Conservation (phyloP, 495 filamentous ascomycete genomes). For the Rhypophila decipiens region DNA sequence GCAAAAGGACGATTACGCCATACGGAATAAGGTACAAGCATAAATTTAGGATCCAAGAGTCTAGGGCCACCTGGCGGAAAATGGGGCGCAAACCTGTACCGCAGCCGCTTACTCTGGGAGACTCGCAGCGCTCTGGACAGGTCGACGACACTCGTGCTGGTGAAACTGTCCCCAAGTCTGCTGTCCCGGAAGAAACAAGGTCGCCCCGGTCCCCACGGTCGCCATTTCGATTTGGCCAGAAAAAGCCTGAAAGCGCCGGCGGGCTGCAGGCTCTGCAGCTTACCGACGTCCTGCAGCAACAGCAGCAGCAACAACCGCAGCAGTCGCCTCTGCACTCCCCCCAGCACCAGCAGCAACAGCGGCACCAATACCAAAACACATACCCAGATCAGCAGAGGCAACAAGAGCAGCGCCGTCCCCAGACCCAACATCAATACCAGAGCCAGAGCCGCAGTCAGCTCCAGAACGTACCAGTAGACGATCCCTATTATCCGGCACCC, state of each 20-base stretch:
- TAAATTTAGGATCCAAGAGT: no score
- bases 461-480: slow-evolving; percentile 7
- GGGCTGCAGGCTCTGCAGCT: slow-evolving; percentile 27
- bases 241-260: slow-evolving; percentile 25
- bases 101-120: slow-evolving; percentile 44
- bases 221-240: slow-evolving; percentile 39
- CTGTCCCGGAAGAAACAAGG: slow-evolving; percentile 27
- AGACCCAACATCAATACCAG: no score
- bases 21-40: no score
- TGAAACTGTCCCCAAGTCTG: slow-evolving; percentile 32
- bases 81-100: slow-evolving; percentile 51
- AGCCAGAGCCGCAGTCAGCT: slow-evolving; percentile 5
- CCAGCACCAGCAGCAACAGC: slow-evolving; percentile 1
- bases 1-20: no score
- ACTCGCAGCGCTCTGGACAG: slow-evolving; percentile 23
- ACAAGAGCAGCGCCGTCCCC: no score
- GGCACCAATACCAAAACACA: neutral
- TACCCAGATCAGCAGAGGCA: slow-evolving; percentile 3
- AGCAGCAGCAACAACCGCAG: slow-evolving; percentile 12
- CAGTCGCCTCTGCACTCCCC: slow-evolving; percentile 5
- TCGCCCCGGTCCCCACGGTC: slow-evolving; percentile 49
- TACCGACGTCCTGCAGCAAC: slow-evolving; percentile 30
- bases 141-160: slow-evolving; percentile 24
- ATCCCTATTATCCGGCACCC: slow-evolving; percentile 10
- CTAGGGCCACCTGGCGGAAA: slow-evolving; percentile 12